Conservation (phyloP, 495 filamentous ascomycete genomes). For the Lasiosphaeriaceae sp. region DNA sequence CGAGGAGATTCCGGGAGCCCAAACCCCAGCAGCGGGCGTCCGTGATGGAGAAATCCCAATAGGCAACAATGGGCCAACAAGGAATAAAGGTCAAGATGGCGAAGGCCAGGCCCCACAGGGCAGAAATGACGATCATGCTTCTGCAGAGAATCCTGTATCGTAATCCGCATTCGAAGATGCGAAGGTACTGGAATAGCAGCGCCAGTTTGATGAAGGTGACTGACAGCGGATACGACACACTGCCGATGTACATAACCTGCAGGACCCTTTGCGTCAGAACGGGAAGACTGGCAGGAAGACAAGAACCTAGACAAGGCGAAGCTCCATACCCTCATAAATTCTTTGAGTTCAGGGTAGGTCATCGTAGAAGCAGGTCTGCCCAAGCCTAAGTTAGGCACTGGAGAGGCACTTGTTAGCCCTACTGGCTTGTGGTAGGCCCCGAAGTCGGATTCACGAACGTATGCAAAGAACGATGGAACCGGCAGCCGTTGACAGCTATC, state of each 20-base stretch:
- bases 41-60: constrained; percentile 15
- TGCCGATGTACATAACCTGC: constrained; percentile 24
- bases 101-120: constrained; percentile 24
- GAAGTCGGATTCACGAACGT: background rate
- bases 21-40: constrained; percentile 26
- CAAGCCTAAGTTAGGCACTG: too few relatives aligned
- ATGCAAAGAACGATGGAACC: background rate
- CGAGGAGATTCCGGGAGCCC: constrained; percentile 14
- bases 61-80: constrained; percentile 18
- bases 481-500: too few relatives aligned
- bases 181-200: constrained; percentile 30
- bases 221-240: constrained; percentile 18
- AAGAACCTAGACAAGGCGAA: too few relatives aligned
- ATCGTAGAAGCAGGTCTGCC: too few relatives aligned
- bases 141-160: constrained; percentile 11
- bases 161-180: constrained; percentile 17
- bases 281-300: too few relatives aligned
- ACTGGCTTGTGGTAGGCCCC: background rate
- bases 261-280: too few relatives aligned
- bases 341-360: too few relatives aligned
- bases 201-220: constrained; percentile 29
- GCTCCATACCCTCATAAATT: too few relatives aligned
- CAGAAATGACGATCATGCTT: constrained; percentile 16
- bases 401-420: too few relatives aligned
- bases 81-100: constrained; percentile 20